Conservation (phyloP, 805 yeast species). For the Yamadazyma endophytica region DNA sequence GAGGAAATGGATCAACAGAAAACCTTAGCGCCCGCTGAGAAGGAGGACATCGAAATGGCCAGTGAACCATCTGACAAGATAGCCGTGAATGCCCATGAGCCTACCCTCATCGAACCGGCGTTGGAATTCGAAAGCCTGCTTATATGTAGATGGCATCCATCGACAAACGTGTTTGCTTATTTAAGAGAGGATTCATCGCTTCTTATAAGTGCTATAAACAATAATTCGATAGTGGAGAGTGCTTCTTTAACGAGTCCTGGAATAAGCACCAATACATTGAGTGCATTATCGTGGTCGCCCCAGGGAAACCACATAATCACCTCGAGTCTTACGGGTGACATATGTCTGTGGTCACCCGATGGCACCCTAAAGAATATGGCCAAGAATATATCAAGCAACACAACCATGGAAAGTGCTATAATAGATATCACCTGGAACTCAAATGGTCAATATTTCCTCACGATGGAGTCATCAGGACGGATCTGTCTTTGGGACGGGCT, state of each 20-base stretch:
- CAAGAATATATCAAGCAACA: constrained; percentile 12
- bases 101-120: too few relatives aligned
- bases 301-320: constrained; percentile 60
- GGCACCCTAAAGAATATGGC: constrained; percentile 57
- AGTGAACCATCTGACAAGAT: background rate
- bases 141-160: constrained; percentile 56
- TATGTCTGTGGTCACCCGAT: constrained; percentile 72
- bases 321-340: constrained; percentile 65
- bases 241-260: constrained; percentile 28
- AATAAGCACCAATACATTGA: constrained; percentile 20
- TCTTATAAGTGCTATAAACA: constrained; percentile 34
- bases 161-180: constrained; percentile 45
- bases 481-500: constrained; percentile 63
- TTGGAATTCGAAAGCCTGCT: constrained; percentile 31
- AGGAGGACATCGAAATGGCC: background rate
- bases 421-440: constrained; percentile 58
- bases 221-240: constrained; percentile 24
- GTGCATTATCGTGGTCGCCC: constrained; percentile 58
- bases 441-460: constrained; percentile 49
- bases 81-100: constrained; percentile 3
- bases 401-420: constrained; percentile 35
- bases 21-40: background rate
- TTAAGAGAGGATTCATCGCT: constrained; percentile 51
- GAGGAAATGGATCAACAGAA: constrained; percentile 25
- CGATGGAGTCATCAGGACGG: constrained; percentile 47